A percentile compares a stretch with the other conserved stretches of the same genome.
phyloP scores from a whole-genome alignment of 106 monocot genomes.

The Allium sativum region DNA sequence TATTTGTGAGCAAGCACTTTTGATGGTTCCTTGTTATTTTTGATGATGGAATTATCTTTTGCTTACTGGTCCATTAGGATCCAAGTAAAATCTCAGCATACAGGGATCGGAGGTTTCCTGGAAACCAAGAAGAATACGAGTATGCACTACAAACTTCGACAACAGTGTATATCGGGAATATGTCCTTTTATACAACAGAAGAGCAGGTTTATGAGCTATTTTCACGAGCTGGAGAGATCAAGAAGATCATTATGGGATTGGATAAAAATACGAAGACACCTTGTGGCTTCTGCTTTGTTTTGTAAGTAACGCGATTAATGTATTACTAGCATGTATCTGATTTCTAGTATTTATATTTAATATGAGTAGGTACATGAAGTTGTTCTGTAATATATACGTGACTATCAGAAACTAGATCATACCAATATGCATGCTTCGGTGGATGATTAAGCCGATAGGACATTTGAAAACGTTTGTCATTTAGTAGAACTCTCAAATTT shows the following conservation, averaged over 20 bases:
- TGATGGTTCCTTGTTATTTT: too few relatives aligned
- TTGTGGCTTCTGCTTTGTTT: constrained; percentile 92
- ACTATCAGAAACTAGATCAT: too few relatives aligned
- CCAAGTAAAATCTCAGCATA: constrained; percentile 75
- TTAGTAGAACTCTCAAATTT: too few relatives aligned
- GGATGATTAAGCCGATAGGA: too few relatives aligned
- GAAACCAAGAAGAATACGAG: constrained; percentile 93
- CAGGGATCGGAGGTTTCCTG: constrained; percentile 78
- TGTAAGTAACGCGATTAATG: constrained; percentile 31
- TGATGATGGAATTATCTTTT: too few relatives aligned
- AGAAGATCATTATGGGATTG: constrained; percentile 96
- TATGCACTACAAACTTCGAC: constrained; percentile 54
- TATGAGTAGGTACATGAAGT: too few relatives aligned
- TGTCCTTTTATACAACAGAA: constrained; percentile 99
- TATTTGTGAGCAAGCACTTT: too few relatives aligned
- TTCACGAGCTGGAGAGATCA: constrained; percentile 94
- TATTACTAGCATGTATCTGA: too few relatives aligned
- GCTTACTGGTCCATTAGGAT: constrained; percentile 32
- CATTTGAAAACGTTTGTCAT: too few relatives aligned
- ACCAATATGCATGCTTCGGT: too few relatives aligned
- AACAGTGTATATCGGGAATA: constrained; percentile 74
- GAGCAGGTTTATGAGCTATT: constrained; percentile 99
- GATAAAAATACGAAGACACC: constrained; percentile 97
- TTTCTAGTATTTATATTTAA: too few relatives aligned
- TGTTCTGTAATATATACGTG: too few relatives aligned